Base-by-base conservation (phyloP, 352 stramenopile genomes). In the Pseudoperonospora humuli region DNA sequence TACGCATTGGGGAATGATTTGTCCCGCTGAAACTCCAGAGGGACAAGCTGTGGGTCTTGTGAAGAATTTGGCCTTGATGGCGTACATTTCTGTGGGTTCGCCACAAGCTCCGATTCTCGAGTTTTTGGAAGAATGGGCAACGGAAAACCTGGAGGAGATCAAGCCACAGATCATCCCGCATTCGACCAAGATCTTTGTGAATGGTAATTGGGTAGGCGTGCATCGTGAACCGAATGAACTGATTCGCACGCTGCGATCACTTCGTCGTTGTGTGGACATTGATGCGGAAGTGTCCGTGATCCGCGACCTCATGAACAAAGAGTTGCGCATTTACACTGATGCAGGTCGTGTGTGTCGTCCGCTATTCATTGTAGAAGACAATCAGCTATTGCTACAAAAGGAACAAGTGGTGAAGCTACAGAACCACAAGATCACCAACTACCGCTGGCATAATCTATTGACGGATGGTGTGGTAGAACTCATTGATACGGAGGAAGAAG, bases 1-100 rank as follows among this genome's bases (percentile, higher is more conserved):
- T 67, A 99, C 96, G 43, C 97, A 99, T 70, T 99, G 96, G 96
- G 97, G 97, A 31, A 99, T 99, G 93, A 97, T 99, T 27, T 99
- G 97, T 80, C 83, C 80, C 0, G 92, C 90, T 24, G 93, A 98
- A 61, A 98, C 95, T 5, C 95, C 95, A 3, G 95, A 98, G 64
- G 95, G 94, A 24, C 89, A 98, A 52, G 92, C 94, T 38, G 83
- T 96, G 39, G 93, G 93, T 45, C 79, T 98, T 11, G 93, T 98
- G 28, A 98, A 98, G 77, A 99, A 99, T 71, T 68, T 99, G 50
- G 96, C 96, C 6, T 68, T 99, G 29, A 99, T 99, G 96, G 86
- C 93, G 19, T 98, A 99, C 65, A 98, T 99, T 53, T 97, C 90
- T 8, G 86, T 96, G 28, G 89, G 86, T 19, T 94, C 81, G 13